Evolutionary conservation across 1,139 yeast species (phyloP).

Genomic region (Williopsis jadinii): DNA sequence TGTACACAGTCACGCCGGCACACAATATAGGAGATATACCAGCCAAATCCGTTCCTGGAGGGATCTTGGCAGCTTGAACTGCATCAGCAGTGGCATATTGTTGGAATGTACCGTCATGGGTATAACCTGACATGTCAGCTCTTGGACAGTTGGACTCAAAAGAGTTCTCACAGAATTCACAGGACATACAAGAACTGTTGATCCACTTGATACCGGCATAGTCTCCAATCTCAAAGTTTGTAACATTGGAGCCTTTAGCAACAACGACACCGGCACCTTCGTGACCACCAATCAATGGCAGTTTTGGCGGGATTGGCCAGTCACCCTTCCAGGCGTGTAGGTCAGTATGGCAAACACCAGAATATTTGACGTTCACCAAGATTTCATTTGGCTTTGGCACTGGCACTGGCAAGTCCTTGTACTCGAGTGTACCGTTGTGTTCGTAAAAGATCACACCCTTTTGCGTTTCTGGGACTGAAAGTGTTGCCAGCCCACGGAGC

Average conservation of each 20-base stretch:
- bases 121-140: constrained; percentile 71
- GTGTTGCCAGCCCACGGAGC: constrained; percentile 16
- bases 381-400: constrained; percentile 52
- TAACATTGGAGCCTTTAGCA: constrained; percentile 60
- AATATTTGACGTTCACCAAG: constrained; percentile 54
- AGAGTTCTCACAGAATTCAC: constrained; percentile 66
- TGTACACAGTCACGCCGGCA: constrained; percentile 82
- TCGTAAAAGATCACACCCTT: constrained; percentile 61
- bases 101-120: constrained; percentile 80
- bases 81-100: constrained; percentile 85
- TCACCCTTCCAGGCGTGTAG: constrained; percentile 72
- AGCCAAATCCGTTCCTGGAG: constrained; percentile 65
- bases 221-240: constrained; percentile 69
- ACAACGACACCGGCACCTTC: constrained; percentile 86
- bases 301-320: constrained; percentile 59
- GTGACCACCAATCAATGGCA: constrained; percentile 76
- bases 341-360: constrained; percentile 66
- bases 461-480: constrained; percentile 47
- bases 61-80: constrained; percentile 75
- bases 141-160: constrained; percentile 63
- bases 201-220: constrained; percentile 71
- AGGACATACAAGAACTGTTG: constrained; percentile 65
- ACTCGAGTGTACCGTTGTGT: constrained; percentile 54
- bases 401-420: constrained; percentile 61
- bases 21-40: constrained; percentile 71